Percentiles rank a stretch among this genome's conserved stretches.
phyloP scores from a whole-genome alignment of 2,329 filamentous ascomycete genomes.

The Fusarium heterosporum region DNA sequence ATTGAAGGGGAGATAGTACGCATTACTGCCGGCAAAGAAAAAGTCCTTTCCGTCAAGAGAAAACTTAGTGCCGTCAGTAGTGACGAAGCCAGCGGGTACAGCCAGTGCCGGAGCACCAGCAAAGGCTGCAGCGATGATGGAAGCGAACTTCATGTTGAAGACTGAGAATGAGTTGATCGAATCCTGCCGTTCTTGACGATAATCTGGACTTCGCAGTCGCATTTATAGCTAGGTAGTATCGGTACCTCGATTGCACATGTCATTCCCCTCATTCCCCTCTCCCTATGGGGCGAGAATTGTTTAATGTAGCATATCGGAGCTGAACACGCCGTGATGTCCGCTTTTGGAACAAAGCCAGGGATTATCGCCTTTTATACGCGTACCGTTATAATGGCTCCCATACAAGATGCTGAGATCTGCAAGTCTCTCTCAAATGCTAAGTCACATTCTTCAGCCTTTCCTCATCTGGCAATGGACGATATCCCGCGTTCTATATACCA shows the following conservation, averaged over 20 bases:
- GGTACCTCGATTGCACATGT: not conserved
- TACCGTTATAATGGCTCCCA: not conserved
- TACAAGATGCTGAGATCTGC: not conserved
- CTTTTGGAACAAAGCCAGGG: constrained; percentile 21
- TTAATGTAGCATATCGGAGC: constrained; percentile 35
- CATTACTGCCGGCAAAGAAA: constrained; percentile 68
- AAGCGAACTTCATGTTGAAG: constrained; percentile 26
- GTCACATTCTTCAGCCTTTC: not conserved
- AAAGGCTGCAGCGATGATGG: constrained; percentile 18
- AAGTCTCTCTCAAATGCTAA: not conserved
- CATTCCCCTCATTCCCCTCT: constrained; percentile 12
- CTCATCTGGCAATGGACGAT: not conserved
- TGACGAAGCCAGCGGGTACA: constrained; percentile 58
- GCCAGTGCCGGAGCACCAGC: constrained; percentile 7
- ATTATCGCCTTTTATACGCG: not conserved
- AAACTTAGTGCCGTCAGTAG: constrained; percentile 62
- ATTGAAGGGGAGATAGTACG: constrained; percentile 67
- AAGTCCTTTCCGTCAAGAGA: constrained; percentile 66
- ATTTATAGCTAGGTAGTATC: constrained; percentile 20
- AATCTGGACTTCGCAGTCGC: not conserved
- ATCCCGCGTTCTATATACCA: not conserved
- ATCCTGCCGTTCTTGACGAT: not conserved
- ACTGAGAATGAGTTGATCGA: not conserved
- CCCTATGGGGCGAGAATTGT: constrained; percentile 5
- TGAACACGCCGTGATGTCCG: constrained; percentile 25